Conservation (phyloP, 2,329 filamentous ascomycete genomes). For the Sporothrix variecibatus region DNA sequence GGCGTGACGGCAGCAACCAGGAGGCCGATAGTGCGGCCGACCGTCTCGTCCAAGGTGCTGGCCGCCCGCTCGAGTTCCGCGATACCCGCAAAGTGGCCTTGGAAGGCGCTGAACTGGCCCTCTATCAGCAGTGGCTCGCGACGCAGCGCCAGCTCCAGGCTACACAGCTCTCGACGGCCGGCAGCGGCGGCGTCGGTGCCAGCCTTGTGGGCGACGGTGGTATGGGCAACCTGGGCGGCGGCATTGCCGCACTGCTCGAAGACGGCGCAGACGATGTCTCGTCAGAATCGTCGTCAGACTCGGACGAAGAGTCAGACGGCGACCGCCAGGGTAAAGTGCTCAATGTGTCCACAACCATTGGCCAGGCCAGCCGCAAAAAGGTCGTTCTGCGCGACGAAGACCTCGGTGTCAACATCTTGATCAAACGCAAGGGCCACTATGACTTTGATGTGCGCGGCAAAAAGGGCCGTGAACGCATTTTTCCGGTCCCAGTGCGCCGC, state of each 20-base stretch:
- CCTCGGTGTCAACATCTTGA: slow-evolving; percentile 84
- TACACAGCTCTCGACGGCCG: slow-evolving; percentile 65
- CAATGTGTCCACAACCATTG: slow-evolving; percentile 82
- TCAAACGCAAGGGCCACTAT: slow-evolving; percentile 86
- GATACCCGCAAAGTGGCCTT: slow-evolving; percentile 66
- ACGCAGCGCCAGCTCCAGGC: slow-evolving; percentile 85
- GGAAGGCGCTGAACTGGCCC: slow-evolving; percentile 71
- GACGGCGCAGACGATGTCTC: slow-evolving; percentile 74
- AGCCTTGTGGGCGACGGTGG: slow-evolving; percentile 1
- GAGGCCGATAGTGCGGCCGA: slow-evolving; percentile 61
- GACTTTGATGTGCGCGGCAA: slow-evolving; percentile 92
- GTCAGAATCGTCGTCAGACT: slow-evolving; percentile 81
- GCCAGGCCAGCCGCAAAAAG: slow-evolving; percentile 82
- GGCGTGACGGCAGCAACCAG: slow-evolving; percentile 52
- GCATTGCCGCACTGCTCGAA: slow-evolving; percentile 35
- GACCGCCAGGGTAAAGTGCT: slow-evolving; percentile 90
- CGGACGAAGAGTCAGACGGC: slow-evolving; percentile 84
- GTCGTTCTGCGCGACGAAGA: slow-evolving; percentile 86
- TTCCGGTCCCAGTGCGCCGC: slow-evolving; percentile 79
- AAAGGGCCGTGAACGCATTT: slow-evolving; percentile 88
- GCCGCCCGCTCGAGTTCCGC: slow-evolving; percentile 61
- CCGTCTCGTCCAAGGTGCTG: slow-evolving; percentile 67
- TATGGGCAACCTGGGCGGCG: neutral
- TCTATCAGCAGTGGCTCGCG: slow-evolving; percentile 91
- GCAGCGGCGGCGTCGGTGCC: slow-evolving; percentile 3